Base-by-base conservation (phyloP, 73 alveolate genomes). In the Effrenium voratum region DNA sequence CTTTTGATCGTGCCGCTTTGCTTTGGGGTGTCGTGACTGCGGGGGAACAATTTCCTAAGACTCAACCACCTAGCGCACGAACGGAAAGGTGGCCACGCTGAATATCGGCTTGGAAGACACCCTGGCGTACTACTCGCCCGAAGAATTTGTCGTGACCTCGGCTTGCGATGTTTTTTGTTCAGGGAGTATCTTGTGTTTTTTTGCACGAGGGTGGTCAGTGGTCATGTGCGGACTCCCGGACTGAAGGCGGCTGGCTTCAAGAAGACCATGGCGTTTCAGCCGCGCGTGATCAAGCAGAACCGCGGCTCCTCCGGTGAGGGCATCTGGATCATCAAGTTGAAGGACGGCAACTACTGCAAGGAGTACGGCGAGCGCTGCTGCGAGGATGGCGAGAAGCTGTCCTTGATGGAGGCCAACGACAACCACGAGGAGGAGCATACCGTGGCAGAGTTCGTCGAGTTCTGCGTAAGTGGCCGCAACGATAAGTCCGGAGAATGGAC, bases 311-410 rank as follows among this genome's bases (percentile, higher is more conserved):
- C 70, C 70, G 70, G 70, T 30, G 70, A 57, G 26, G 70, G 70
- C 26, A 57, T 68, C 44, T 73, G 84, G 84, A 34, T 38, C 46
- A 5, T 34, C 84, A 38, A 40, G 84, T 49, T 73, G 46, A 40
- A 16, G 84, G 84, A 32, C 19, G 49, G 44, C 46, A 34, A 68
- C 13, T 68, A 68, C 40, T 57, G 70, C 70, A 24, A 30, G 79
- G 79, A 66, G 79, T 66, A 66, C 30, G 99, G 75, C 4, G 93
- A 47, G 95, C 41, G 70, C 63, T 16, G 13, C n/a, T 38, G 50
- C 38, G 93, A 92, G 84, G 82, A 55, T 55, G 91, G 36, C 24
- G 99, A 82, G 91, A 79, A 77, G 99, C 40, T 94, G 90, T 34
- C 26, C 84, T 49, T 43, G 82, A 59, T 55, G 97, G 49, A 81